Evolutionary conservation across 805 yeast species (phyloP), one percentile per base, ranked within the genome.

Genomic region (Kuraishia piskuri): DNA sequence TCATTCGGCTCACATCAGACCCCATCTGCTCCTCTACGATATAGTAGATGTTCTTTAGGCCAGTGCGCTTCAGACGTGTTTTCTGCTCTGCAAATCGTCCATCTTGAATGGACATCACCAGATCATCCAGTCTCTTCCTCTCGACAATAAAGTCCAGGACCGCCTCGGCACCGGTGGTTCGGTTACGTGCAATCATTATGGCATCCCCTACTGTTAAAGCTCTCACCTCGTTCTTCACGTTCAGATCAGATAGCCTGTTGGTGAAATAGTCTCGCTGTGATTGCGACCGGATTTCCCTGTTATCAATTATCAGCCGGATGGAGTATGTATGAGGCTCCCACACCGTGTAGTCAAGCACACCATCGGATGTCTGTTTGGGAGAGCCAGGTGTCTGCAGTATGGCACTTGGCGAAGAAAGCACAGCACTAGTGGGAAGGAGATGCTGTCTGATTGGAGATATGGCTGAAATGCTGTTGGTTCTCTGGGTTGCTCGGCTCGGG

Each of bases 51-150:
- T 87, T 77, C 20, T 71, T 70, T 62, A 91, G 70, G 0, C 88
- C 90, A 0, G 94, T 78, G 64, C 84, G 78, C 51, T 76, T 76
- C 54, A 94, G 71, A 52, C 99, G 76, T 19, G 76, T 69, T 63
- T 92, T 91, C 64, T 94, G 99, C 64, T 94, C 99, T 53, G 76
- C 74, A 61, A 86, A 90, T 50, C 99, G 71, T 1, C 96, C 96
- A 68, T 94, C 99, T 55, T 79, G 77, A 49, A 94, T 90, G 51
- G 96, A 88, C 36, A 74, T 63, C 0, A 86, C 86, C 61, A 94
- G 76, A 73, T 94, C 99, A 63, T 89, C 96, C 48, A 91, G 68
- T 53, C 97, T 72, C 68, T 94, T 94, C 44, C 99, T 75, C 70
- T 94, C 99, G 49, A 92, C 77, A n/a, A 94, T 86, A 56, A 81